Evolutionary conservation across 768 basidiomycete species (phyloP).

Genomic region (Floccularia luteovirens): DNA sequence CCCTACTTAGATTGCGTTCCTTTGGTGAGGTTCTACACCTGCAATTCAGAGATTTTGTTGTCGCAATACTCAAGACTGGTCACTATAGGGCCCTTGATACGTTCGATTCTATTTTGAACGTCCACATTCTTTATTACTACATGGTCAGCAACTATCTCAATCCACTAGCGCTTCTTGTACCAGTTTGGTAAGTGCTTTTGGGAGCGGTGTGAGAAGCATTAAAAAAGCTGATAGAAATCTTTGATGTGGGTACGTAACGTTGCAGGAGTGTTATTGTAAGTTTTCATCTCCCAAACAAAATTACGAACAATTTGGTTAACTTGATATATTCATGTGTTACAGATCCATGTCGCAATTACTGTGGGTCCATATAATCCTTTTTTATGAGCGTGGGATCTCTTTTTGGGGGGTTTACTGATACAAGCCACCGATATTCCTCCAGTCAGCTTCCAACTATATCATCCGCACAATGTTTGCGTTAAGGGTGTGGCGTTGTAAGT

Average conservation of each 20-base stretch:
- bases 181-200: conserved; percentile 36
- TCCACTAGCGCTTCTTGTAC: conserved; percentile 29
- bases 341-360: conserved; percentile 51
- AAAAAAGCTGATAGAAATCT: not conserved
- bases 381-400: not conserved
- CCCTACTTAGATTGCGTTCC: conserved; percentile 19
- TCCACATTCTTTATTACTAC: conserved; percentile 52
- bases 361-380: conserved; percentile 21
- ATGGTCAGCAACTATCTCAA: conserved; percentile 48
- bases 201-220: not conserved
- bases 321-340: not conserved
- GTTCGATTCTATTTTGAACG: conserved; percentile 42
- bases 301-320: not conserved
- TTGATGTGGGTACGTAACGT: not conserved
- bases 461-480: conserved; percentile 44
- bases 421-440: too few species aligned
- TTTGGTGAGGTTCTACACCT: conserved; percentile 20
- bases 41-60: conserved; percentile 6
- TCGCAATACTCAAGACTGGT: conserved; percentile 1
- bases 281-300: not conserved
- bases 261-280: conserved; percentile 46
- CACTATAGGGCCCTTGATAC: conserved; percentile 42
- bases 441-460: conserved; percentile 44
- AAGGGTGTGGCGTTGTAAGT: conserved; percentile 43
- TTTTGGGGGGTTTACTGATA: too few species aligned